A percentile compares a stretch with the other conserved stretches of the same genome.
Evolutionary conservation across 805 yeast species (phyloP).

Genomic region (Nakazawaea wickerhamii): DNA sequence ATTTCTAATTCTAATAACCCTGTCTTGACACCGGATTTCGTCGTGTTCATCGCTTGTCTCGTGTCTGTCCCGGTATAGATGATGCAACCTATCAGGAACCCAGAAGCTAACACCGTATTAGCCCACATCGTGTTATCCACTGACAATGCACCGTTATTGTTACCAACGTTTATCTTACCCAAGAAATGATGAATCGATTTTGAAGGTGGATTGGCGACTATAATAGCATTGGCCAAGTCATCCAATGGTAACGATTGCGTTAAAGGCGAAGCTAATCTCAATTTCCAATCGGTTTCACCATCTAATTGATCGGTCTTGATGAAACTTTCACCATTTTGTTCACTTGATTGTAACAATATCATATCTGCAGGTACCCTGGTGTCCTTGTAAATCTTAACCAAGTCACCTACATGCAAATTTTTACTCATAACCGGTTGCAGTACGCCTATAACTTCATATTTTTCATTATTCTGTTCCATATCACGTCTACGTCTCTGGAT

Average conservation of each 20-base stretch:
- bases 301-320: constrained; percentile 96
- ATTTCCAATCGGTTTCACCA: constrained; percentile 99
- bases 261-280: constrained; percentile 68
- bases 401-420: constrained; percentile 78
- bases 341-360: constrained; percentile 78
- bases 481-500: constrained; percentile 87
- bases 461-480: constrained; percentile 79
- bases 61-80: constrained; percentile 91
- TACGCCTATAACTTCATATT: constrained; percentile 61
- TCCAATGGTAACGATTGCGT: constrained; percentile 60
- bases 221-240: constrained; percentile 46
- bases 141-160: constrained; percentile 53
- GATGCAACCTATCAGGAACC: constrained; percentile 82
- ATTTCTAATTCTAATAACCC: constrained; percentile 90
- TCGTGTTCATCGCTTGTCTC: constrained; percentile 91
- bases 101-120: constrained; percentile 93
- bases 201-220: constrained; percentile 77
- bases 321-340: constrained; percentile 78
- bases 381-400: constrained; percentile 73
- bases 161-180: constrained; percentile 65
- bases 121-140: constrained; percentile 98
- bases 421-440: constrained; percentile 44
- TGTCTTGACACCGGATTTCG: constrained; percentile 78
- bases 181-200: constrained; percentile 77
- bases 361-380: constrained; percentile 92